These are phyloP conservation scores for Colletotrichum theobromicola DNA, from an alignment of 2,329 filamentous ascomycete species.

Conservation along the genomic window DNA sequence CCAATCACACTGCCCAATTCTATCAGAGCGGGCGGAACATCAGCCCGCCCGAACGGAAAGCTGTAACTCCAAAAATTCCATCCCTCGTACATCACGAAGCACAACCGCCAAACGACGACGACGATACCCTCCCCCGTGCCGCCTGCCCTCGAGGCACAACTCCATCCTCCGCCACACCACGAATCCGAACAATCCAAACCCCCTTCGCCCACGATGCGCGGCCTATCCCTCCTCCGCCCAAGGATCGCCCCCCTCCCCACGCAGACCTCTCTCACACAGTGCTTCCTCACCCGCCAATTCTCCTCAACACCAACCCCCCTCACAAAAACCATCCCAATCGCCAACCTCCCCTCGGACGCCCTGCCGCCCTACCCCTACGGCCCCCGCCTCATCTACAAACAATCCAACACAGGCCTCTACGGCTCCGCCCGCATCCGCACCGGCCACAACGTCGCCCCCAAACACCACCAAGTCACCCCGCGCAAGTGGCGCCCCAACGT, in stretches of 20 bases:
- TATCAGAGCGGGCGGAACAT: slow-evolving; percentile 5
- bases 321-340: slow-evolving; percentile 46
- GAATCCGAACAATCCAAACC: background rate
- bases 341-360: slow-evolving; percentile 50
- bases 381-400: slow-evolving; percentile 74
- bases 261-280: background rate
- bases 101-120: background rate
- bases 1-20: background rate
- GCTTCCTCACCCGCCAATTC: slow-evolving; percentile 31
- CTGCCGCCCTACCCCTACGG: slow-evolving; percentile 77
- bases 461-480: slow-evolving; percentile 72
- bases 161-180: slow-evolving; percentile 39
- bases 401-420: slow-evolving; percentile 78
- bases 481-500: slow-evolving; percentile 80
- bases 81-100: background rate
- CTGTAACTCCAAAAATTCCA: slow-evolving; percentile 11
- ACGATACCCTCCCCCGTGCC: background rate
- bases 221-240: background rate
- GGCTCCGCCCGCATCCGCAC: slow-evolving; percentile 74
- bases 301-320: slow-evolving; percentile 38
- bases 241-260: slow-evolving; percentile 1
- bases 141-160: slow-evolving; percentile 22
- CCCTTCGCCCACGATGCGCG: background rate
- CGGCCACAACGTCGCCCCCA: slow-evolving; percentile 76
- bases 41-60: background rate